These are phyloP conservation scores for Rutidosis leptorrhynchoides DNA, from an alignment of 129 eudicot genomes.

Conservation along the genomic window DNA sequence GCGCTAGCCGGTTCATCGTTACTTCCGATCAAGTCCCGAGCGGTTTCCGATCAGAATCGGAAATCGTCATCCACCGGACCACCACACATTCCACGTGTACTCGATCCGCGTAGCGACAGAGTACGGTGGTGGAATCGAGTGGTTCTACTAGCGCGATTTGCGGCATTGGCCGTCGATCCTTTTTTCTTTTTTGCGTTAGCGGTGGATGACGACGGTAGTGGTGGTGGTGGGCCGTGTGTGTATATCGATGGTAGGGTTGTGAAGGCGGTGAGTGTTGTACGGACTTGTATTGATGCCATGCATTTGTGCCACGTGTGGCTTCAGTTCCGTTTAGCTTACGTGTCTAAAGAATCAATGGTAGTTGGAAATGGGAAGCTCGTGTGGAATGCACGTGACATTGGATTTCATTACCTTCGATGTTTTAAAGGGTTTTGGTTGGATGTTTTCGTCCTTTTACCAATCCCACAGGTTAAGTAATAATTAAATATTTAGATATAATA, in stretches of 20 bases:
- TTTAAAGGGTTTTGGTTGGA: slow-evolving; percentile 72
- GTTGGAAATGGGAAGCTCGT: slow-evolving; percentile 85
- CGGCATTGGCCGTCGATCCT: slow-evolving; percentile 78
- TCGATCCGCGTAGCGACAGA: slow-evolving; percentile 68
- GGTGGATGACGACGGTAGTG: slow-evolving; percentile 46
- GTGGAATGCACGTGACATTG: slow-evolving; percentile 78
- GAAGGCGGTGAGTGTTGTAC: slow-evolving; percentile 40
- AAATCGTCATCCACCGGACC: not conserved
- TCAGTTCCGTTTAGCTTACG: slow-evolving; percentile 80
- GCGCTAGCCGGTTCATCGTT: slow-evolving; percentile 70
- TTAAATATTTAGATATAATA: too few relatives aligned
- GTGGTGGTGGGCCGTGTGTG: slow-evolving; percentile 52
- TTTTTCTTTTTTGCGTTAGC: slow-evolving; percentile 70
- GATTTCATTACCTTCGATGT: slow-evolving; percentile 54
- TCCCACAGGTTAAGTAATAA: slow-evolving; percentile 94
- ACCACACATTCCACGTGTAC: slow-evolving; percentile 19
- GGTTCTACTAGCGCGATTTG: slow-evolving; percentile 59
- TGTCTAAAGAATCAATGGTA: slow-evolving; percentile 71
- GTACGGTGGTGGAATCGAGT: slow-evolving; percentile 57
- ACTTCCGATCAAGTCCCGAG: slow-evolving; percentile 43
- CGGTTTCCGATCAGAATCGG: slow-evolving; percentile 7
- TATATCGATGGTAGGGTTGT: slow-evolving; percentile 49
- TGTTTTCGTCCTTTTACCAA: slow-evolving; percentile 65
- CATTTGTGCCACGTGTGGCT: slow-evolving; percentile 77
- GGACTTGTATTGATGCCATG: slow-evolving; percentile 67